Conservation (phyloP, 768 basidiomycete species). For the Auricularia auricula-judae region DNA sequence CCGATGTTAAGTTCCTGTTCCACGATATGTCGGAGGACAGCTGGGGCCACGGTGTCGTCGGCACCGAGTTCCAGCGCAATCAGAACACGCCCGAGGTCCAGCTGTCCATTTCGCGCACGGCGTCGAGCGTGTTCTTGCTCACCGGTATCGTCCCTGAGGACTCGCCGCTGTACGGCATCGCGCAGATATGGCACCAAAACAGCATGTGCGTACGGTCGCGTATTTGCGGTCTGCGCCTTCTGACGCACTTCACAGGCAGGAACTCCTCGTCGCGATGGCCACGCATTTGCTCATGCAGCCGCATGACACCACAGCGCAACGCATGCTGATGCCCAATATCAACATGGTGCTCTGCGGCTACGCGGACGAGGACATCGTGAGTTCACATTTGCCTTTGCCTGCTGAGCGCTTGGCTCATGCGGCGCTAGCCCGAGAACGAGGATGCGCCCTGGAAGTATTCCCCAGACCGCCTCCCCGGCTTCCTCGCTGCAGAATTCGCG, state of each 20-base stretch:
- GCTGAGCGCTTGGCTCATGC: neutral
- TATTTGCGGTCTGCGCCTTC: too few relatives aligned
- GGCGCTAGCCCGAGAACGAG: neutral
- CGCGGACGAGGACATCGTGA: constrained; percentile 1
- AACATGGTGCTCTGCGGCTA: neutral
- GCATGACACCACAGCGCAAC: neutral
- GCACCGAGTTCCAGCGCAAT: neutral
- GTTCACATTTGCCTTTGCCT: neutral
- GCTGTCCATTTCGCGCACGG: neutral
- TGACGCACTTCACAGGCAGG: too few relatives aligned
- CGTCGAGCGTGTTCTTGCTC: too few relatives aligned
- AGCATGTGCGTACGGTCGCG: neutral
- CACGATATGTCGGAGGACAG: constrained; percentile 32
- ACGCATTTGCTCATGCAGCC: too few relatives aligned
- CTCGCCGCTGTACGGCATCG: neutral
- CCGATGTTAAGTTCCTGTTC: constrained; percentile 43
- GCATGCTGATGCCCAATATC: neutral
- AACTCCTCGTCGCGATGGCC: neutral
- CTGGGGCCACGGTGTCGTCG: constrained; percentile 6
- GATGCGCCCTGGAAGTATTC: constrained; percentile 3
- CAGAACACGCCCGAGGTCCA: constrained; percentile 2
- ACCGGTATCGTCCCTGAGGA: neutral
- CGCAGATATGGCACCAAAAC: neutral
- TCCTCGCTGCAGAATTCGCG: constrained; percentile 61
- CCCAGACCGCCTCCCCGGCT: constrained; percentile 42